Evolutionary conservation across 768 basidiomycete genomes (phyloP).

Genomic region (Kwoniella dejecticola): DNA sequence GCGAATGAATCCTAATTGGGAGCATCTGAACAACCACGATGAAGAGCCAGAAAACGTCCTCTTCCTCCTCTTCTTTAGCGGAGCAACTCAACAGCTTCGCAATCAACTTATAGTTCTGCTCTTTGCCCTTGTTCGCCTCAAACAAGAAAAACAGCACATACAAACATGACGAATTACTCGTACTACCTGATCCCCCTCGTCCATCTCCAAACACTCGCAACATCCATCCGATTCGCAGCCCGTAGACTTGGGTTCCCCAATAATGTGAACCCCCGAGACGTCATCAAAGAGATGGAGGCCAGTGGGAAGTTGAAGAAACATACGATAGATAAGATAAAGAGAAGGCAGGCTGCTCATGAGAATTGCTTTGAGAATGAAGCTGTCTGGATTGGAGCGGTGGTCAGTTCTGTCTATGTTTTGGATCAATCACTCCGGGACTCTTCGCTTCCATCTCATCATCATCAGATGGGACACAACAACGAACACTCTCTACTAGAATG

Average conservation of each 20-base stretch:
- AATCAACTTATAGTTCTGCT: too few relatives aligned
- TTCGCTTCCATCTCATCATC: too few relatives aligned
- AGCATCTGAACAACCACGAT: too few relatives aligned
- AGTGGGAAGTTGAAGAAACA: slow-evolving; percentile 32
- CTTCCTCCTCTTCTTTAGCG: too few relatives aligned
- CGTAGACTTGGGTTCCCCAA: slow-evolving; percentile 27
- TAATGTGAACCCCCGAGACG: slow-evolving; percentile 38
- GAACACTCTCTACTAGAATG: too few relatives aligned
- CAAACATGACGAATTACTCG: slow-evolving; percentile 34
- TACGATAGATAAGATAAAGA: slow-evolving; percentile 35
- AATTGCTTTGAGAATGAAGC: slow-evolving; percentile 41
- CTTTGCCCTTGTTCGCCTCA: too few relatives aligned
- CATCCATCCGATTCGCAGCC: slow-evolving; percentile 32
- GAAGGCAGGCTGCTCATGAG: slow-evolving; percentile 43
- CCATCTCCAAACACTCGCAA: slow-evolving; percentile 33
- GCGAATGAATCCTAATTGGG: background rate
- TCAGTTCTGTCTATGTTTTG: slow-evolving; percentile 25
- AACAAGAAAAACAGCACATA: too few relatives aligned
- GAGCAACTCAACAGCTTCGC: too few relatives aligned
- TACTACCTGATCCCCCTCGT: slow-evolving; percentile 39
- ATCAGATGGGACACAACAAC: too few relatives aligned
- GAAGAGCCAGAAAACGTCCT: too few relatives aligned
- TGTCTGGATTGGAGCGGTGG: slow-evolving; percentile 34
- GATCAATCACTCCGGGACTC: too few relatives aligned
- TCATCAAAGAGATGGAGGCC: slow-evolving; percentile 34